Conservation (phyloP, 1,284 basidiomycete species). For the Fomitiporia mediterranea region DNA sequence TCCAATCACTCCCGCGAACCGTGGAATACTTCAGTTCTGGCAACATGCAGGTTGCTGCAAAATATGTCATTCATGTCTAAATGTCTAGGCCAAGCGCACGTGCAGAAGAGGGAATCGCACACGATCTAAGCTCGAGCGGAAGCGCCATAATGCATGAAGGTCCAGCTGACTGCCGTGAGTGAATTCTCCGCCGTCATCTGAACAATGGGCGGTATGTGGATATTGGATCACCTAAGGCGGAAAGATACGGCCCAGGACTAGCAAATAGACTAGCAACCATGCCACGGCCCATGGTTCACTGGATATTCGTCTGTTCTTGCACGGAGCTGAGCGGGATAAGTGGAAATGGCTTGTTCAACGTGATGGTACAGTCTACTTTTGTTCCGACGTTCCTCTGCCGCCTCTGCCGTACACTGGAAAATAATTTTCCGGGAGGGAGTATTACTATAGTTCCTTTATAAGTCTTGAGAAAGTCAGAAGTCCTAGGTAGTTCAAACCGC, state of each 20-base stretch:
- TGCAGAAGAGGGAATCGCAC: not conserved
- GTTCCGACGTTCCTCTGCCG: not conserved
- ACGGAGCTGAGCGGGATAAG: not conserved
- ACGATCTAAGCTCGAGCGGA: not conserved
- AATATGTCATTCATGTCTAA: too few relatives aligned
- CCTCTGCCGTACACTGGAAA: not conserved
- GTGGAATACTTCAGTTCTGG: too few relatives aligned
- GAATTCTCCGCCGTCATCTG: not conserved
- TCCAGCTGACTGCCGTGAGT: conserved; percentile 2
- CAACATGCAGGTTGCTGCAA: too few relatives aligned
- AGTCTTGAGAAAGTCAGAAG: not conserved
- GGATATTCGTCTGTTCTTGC: not conserved
- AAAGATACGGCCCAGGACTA: not conserved
- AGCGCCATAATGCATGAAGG: not conserved
- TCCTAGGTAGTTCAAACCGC: not conserved
- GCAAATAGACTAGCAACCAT: not conserved
- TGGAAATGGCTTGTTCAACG: too few relatives aligned
- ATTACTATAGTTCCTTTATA: not conserved
- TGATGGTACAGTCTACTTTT: not conserved
- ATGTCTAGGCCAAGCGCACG: too few relatives aligned
- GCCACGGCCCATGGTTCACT: not conserved
- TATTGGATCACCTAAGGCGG: not conserved
- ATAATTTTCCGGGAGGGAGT: not conserved
- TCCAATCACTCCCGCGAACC: too few relatives aligned
- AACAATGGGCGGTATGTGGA: not conserved